A percentile compares a stretch with the other conserved stretches of the same genome.
Conservation (phyloP, 1,284 basidiomycete species). For the Farysia itapuensis region DNA sequence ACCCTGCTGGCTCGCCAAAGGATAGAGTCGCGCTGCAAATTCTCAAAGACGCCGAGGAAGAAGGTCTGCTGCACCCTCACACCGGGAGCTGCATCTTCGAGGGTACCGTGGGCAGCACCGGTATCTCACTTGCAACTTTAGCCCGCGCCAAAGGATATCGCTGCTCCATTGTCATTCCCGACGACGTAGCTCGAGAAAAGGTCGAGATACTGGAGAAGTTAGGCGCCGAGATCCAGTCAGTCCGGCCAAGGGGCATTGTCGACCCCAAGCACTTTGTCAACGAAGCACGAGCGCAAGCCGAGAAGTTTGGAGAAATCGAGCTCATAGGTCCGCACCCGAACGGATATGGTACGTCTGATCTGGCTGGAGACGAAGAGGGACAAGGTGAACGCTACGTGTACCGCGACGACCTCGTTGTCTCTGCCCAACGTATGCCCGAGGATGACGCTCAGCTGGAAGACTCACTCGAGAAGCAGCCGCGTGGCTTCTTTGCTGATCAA, state of each 20-base stretch:
- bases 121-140: slow-evolving; percentile 86
- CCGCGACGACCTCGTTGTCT: slow-evolving; percentile 42
- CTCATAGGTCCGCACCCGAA: slow-evolving; percentile 39
- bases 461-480: slow-evolving; percentile 32
- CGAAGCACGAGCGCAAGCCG: slow-evolving; percentile 47
- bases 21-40: slow-evolving; percentile 88
- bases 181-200: slow-evolving; percentile 79
- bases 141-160: slow-evolving; percentile 70
- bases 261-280: slow-evolving; percentile 59
- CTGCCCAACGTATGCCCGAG: slow-evolving; percentile 8
- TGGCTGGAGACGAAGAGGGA: slow-evolving; percentile 13
- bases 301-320: slow-evolving; percentile 44
- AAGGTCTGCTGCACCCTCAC: slow-evolving; percentile 78
- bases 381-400: slow-evolving; percentile 16
- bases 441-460: slow-evolving; percentile 18
- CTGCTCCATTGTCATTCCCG: slow-evolving; percentile 59
- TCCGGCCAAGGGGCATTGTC: slow-evolving; percentile 55
- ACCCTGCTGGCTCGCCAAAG: slow-evolving; percentile 96
- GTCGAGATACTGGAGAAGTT: slow-evolving; percentile 78
- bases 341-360: slow-evolving; percentile 8
- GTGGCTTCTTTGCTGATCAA: slow-evolving; percentile 78
- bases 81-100: slow-evolving; percentile 94
- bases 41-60: slow-evolving; percentile 78
- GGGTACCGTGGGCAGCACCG: slow-evolving; percentile 94
- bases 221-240: slow-evolving; percentile 80